Percentiles rank a stretch among this genome's conserved stretches.
phyloP scores from a whole-genome alignment of 352 stramenopile species.

The Sclerospora graminicola region DNA sequence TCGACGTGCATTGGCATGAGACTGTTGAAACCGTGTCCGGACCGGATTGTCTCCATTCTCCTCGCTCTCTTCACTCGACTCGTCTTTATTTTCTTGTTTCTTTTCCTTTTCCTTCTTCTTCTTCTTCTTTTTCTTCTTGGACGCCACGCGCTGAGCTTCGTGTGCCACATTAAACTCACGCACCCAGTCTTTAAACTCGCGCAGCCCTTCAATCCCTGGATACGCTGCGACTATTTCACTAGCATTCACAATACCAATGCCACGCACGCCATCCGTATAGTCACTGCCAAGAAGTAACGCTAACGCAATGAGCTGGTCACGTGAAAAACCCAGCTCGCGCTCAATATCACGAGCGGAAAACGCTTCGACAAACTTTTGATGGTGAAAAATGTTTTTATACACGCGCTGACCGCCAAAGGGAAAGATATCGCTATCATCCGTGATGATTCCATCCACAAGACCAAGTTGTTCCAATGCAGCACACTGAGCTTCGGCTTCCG shows the following conservation, averaged over 20 bases:
- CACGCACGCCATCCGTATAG: conserved; percentile 86
- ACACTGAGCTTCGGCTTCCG: conserved; percentile 99
- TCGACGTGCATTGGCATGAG: conserved; percentile 83
- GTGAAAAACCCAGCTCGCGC: conserved; percentile 87
- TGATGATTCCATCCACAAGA: conserved; percentile 97
- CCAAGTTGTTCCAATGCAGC: conserved; percentile 91
- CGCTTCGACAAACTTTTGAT: conserved; percentile 97
- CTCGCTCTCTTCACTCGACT: conserved; percentile 9
- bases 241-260: conserved; percentile 80
- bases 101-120: conserved; percentile 16
- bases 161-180: conserved; percentile 47
- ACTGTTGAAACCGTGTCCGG: conserved; percentile 83
- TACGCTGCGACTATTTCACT: conserved; percentile 72
- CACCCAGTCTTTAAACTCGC: conserved; percentile 76
- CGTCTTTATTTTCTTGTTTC: too few species aligned
- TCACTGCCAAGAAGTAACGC: conserved; percentile 94
- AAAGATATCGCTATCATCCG: conserved; percentile 94
- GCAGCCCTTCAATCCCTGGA: conserved; percentile 76
- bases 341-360: conserved; percentile 92
- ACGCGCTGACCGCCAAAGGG: conserved; percentile 91
- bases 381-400: conserved; percentile 99
- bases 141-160: conserved; percentile 33
- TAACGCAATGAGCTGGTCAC: conserved; percentile 86
- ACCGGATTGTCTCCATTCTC: conserved; percentile 36
- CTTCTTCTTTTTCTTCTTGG: conserved; percentile 46